Evolutionary conservation across 768 basidiomycete genomes (phyloP).

Genomic region (Leccinum fibrillosum): DNA sequence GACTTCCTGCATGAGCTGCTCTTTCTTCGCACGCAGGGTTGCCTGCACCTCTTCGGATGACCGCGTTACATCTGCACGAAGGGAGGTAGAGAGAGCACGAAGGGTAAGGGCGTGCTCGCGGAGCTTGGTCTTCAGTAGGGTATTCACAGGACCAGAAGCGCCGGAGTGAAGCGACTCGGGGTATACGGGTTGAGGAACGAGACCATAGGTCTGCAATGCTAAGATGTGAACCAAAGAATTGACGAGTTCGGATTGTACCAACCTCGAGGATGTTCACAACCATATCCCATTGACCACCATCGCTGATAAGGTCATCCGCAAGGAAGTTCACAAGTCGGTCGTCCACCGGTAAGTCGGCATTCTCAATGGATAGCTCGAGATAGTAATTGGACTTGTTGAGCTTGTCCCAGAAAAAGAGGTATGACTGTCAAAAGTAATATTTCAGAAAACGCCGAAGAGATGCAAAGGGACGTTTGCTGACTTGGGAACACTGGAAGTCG

Average conservation of each 20-base stretch:
- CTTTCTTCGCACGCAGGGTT: conserved; percentile 77
- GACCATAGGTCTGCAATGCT: conserved; percentile 62
- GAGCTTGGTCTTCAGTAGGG: conserved; percentile 83
- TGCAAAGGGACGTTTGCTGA: conserved; percentile 23
- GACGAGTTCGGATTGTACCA: conserved; percentile 2
- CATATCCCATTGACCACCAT: conserved; percentile 98
- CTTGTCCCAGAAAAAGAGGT: conserved; percentile 96
- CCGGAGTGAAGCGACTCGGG: conserved; percentile 86
- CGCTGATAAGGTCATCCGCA: conserved; percentile 73
- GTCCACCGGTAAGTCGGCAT: conserved; percentile 75
- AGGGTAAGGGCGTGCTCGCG: conserved; percentile 88
- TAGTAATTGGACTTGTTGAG: conserved; percentile 89
- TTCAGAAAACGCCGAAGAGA: conserved; percentile 4
- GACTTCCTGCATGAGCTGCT: conserved; percentile 77
- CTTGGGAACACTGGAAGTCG: conserved; percentile 92
- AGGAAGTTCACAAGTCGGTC: conserved; percentile 81
- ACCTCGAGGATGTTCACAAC: conserved; percentile 63
- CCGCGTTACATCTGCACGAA: conserved; percentile 44
- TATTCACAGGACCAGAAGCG: conserved; percentile 67
- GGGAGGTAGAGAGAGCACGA: conserved; percentile 54
- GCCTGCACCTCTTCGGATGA: conserved; percentile 45
- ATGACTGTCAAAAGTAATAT: conserved; percentile 46
- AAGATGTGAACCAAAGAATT: conserved; percentile 28
- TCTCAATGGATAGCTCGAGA: conserved; percentile 82
- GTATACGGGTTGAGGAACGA: conserved; percentile 79